These are phyloP conservation scores for Parmales sp. DNA, from an alignment of 108 stramenopile genomes.

Conservation along the genomic window DNA sequence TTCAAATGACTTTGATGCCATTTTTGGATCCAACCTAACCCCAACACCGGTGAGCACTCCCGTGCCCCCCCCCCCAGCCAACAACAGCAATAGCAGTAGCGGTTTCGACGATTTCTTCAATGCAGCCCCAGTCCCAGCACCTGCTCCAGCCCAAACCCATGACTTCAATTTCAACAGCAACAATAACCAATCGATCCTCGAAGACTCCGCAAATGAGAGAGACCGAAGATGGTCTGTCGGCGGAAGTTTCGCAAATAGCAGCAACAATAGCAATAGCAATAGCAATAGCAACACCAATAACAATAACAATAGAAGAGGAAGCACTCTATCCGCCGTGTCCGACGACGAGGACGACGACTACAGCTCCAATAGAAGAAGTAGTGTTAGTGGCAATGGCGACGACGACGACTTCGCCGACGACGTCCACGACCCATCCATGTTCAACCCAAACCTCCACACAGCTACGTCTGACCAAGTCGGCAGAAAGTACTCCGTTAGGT, in stretches of 20 bases:
- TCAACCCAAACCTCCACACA: neutral
- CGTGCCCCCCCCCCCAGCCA: neutral
- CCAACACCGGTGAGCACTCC: neutral
- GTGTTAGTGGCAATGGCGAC: neutral
- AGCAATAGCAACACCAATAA: neutral
- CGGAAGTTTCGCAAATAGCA: neutral
- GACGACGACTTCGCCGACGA: neutral
- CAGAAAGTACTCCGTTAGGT: neutral
- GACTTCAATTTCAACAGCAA: too few species aligned
- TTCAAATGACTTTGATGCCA: neutral
- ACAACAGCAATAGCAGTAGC: neutral
- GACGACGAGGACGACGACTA: neutral
- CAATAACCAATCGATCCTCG: too few species aligned
- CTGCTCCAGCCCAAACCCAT: neutral
- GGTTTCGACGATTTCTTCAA: constrained; percentile 12
- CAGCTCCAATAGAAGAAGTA: too few species aligned
- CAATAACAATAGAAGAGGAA: too few species aligned
- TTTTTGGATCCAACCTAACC: neutral
- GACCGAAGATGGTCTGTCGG: constrained; percentile 4
- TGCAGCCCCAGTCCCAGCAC: neutral
- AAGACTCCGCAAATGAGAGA: too few species aligned
- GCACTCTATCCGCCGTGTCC: neutral
- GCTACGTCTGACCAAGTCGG: neutral
- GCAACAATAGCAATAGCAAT: too few species aligned
- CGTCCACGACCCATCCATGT: neutral